Conservation (phyloP, 768 basidiomycete genomes). For the Tulasnella sp. region DNA sequence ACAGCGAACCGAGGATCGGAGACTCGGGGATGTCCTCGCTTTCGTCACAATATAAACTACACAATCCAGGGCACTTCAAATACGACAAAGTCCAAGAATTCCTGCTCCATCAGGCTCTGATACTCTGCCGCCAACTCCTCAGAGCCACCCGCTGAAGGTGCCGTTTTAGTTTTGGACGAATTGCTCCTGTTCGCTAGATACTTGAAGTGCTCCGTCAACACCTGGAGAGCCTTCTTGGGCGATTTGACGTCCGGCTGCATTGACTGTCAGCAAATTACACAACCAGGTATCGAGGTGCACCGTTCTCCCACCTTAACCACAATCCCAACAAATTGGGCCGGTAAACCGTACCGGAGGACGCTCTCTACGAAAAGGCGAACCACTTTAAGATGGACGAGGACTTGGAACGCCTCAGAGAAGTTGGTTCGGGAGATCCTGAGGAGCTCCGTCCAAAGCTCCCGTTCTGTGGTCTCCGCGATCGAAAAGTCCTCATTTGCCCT, state of each 20-base stretch:
- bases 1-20: neutral
- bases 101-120: slow-evolving; percentile 88
- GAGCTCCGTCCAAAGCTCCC: slow-evolving; percentile 96
- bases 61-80: slow-evolving; percentile 92
- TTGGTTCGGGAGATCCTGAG: slow-evolving; percentile 86
- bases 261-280: neutral
- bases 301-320: slow-evolving; percentile 60
- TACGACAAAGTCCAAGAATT: slow-evolving; percentile 91
- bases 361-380: slow-evolving; percentile 90
- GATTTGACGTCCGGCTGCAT: slow-evolving; percentile 79
- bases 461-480: slow-evolving; percentile 78
- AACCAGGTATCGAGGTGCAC: neutral
- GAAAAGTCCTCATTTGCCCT: slow-evolving; percentile 80
- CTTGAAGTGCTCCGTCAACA: slow-evolving; percentile 70
- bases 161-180: slow-evolving; percentile 42
- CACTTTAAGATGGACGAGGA: slow-evolving; percentile 89
- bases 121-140: slow-evolving; percentile 82
- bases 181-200: slow-evolving; percentile 69
- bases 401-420: slow-evolving; percentile 94
- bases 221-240: slow-evolving; percentile 68
- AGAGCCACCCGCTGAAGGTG: slow-evolving; percentile 40
- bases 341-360: slow-evolving; percentile 90
- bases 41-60: neutral
- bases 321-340: slow-evolving; percentile 82
- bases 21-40: neutral